Evolutionary conservation across 129 eudicot species (phyloP), one percentile per base, ranked within the genome.

Genomic region (Tagetes erecta): DNA sequence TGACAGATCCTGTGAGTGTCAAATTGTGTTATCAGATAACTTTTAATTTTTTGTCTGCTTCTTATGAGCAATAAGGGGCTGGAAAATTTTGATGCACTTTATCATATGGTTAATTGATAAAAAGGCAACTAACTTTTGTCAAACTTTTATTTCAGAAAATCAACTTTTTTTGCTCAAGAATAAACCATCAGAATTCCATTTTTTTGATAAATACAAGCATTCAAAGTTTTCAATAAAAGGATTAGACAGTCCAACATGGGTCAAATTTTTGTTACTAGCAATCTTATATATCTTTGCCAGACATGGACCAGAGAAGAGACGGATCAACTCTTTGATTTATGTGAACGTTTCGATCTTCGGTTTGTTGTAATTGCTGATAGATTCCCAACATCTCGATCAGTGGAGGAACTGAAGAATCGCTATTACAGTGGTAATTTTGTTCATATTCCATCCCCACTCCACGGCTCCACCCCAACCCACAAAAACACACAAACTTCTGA

Each of bases 241-340:
- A 57, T 31, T 2, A 12, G 34, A 6, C 10, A 12, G 33, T 7
- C 44, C 39, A 55, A 56, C 51, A 55, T 27, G 27, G 67, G 13
- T 57, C 34, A 3, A 41, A 10, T 11, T 9, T 42, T 2, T 60
- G 27, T 45, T 8, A 34, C 14, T 36, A 46, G 64, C 57, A 75
- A 51, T 79, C 70, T 35, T 57, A 11, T 67, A 27, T 74, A 73
- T 63, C 34, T 78, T 11, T 69, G 50, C 52, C 76, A 94, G 99
- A 67, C 75, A 64, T 94, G 99, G 99, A 91, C 91, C 68, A 91
- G 82, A 84, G 94, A 94, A 78, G 99, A 94, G 91, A 94, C 99
- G 4, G 99, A 94, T 84, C 77, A 88, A 75, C 82, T 94, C 45
- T 94, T 94, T 67, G 93, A 94, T 51, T 44, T 86, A 82, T 94